A percentile compares a stretch with the other conserved stretches of the same genome.
Conservation (phyloP, 139 green algal genomes). For the Tetraselmis striata region DNA sequence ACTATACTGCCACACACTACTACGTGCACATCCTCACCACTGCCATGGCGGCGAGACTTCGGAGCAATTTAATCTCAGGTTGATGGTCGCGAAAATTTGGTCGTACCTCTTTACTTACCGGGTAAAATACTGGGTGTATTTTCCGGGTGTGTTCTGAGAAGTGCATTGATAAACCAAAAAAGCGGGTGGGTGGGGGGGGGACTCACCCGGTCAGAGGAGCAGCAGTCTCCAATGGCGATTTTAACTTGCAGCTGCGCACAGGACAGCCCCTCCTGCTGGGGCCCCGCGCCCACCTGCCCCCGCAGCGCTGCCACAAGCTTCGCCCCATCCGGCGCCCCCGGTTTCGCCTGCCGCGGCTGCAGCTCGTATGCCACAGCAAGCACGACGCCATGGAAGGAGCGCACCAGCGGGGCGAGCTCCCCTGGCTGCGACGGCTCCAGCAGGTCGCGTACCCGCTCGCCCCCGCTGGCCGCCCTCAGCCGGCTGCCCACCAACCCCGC, state of each 20-base stretch:
- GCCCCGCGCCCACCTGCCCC: too few relatives aligned
- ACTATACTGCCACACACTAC: too few relatives aligned
- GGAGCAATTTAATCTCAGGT: too few relatives aligned
- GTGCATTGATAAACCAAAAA: too few relatives aligned
- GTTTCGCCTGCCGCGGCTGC: background rate
- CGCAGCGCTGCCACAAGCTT: background rate
- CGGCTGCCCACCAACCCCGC: background rate
- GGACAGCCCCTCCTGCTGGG: background rate
- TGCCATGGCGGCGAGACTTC: too few relatives aligned
- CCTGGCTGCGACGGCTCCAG: background rate
- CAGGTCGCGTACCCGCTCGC: background rate
- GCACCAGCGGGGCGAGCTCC: background rate
- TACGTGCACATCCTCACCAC: too few relatives aligned
- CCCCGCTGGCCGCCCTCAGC: background rate
- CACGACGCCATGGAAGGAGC: background rate
- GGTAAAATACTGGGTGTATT: too few relatives aligned
- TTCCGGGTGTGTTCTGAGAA: too few relatives aligned
- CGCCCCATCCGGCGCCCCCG: background rate
- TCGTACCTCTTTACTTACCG: too few relatives aligned
- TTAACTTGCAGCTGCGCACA: background rate
- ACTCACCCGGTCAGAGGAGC: background rate
- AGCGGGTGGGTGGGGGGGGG: too few relatives aligned
- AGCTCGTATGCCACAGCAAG: background rate
- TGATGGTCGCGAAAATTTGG: too few relatives aligned
- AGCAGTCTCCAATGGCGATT: background rate